Evolutionary conservation across 371 early-diverging fungal species (phyloP), one percentile per base, ranked within the genome.

Genomic region (Dinochytrium kinnereticum): DNA sequence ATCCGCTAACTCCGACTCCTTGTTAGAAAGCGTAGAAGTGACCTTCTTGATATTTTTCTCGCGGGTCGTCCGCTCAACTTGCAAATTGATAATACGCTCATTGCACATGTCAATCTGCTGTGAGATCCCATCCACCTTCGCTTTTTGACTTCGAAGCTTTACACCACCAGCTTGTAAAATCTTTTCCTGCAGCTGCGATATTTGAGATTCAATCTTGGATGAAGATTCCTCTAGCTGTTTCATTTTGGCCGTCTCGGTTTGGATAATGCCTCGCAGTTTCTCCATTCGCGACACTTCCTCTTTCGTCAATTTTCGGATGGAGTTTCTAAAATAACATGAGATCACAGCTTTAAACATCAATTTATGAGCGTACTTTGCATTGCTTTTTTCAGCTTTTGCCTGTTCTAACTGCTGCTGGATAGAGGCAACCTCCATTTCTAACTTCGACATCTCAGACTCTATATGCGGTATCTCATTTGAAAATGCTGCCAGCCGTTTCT

Each of bases 131-230:
- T 95, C 95, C 24, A 96, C 95, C 30, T 90, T 93, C 33, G 91
- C 88, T 71, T 93, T 94, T 81, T 98, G 97, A 5, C 88, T 79
- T 50, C 96, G 87, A 36, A 97, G 80, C 74, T 90, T 87, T 75
- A 91, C 91, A 69, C 97, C 97, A 66, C 98, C 97, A 15, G 90
- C 94, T 67, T 95, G 89, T 82, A 97, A 85, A 69, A 97, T 96
- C 72, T 94, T 87, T 40, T 94, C 90, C 68, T 97, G 96, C 26
- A 97, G 83, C 19, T 84, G 83, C 50, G 88, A 84, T 66, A 86
- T 86, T 36, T 78, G 77, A 13, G 57, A 73, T 69, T 87, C 76
- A 68, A 87, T 72, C 34, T 59, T 67, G 2, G 72, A 24, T 24
- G 75, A 57, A 19, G 69, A 53, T 31, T 33, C 40, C 44, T 78